phyloP scores from a whole-genome alignment of 2,329 filamentous ascomycete species.

The Xylariaceae sp. region DNA sequence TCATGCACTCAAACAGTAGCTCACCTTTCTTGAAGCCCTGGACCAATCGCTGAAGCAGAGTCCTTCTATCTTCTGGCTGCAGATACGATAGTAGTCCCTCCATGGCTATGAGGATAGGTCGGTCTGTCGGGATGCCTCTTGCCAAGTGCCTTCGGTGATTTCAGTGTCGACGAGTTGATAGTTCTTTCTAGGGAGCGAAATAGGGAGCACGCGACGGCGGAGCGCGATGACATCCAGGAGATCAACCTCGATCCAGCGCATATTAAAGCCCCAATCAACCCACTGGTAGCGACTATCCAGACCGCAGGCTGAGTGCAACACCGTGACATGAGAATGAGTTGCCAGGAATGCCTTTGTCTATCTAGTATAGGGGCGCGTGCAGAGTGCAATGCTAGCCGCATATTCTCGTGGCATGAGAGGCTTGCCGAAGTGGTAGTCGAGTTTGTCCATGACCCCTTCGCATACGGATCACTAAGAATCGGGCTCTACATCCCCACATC shows the following conservation, averaged over 20 bases:
- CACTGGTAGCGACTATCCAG: constrained; percentile 41
- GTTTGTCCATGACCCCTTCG: constrained; percentile 28
- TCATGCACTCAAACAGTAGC: constrained; percentile 39
- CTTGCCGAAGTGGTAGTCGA: constrained; percentile 36
- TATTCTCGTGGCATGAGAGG: constrained; percentile 25
- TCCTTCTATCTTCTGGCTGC: constrained; percentile 31
- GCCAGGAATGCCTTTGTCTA: constrained; percentile 39
- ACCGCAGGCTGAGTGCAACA: constrained; percentile 44
- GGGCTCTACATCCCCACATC: constrained; percentile 30
- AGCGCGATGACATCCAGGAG: constrained; percentile 45
- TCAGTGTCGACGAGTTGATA: constrained; percentile 40
- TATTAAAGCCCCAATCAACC: constrained; percentile 31
- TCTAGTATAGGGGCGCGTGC: constrained; percentile 33
- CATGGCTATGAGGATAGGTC: constrained; percentile 43
- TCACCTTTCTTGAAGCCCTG: constrained; percentile 38
- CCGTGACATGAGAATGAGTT: constrained; percentile 34
- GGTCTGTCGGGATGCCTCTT: constrained; percentile 40
- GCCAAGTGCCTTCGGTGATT: constrained; percentile 40
- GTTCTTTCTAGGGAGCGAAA: constrained; percentile 31
- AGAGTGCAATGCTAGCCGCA: constrained; percentile 23
- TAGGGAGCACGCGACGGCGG: constrained; percentile 36
- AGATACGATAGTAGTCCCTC: constrained; percentile 46
- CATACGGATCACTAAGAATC: constrained; percentile 34
- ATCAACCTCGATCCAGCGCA: constrained; percentile 46
- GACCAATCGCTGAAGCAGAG: constrained; percentile 36